Evolutionary conservation across 352 stramenopile genomes (phyloP).

Genomic region (Globisporangium cederbergense): DNA sequence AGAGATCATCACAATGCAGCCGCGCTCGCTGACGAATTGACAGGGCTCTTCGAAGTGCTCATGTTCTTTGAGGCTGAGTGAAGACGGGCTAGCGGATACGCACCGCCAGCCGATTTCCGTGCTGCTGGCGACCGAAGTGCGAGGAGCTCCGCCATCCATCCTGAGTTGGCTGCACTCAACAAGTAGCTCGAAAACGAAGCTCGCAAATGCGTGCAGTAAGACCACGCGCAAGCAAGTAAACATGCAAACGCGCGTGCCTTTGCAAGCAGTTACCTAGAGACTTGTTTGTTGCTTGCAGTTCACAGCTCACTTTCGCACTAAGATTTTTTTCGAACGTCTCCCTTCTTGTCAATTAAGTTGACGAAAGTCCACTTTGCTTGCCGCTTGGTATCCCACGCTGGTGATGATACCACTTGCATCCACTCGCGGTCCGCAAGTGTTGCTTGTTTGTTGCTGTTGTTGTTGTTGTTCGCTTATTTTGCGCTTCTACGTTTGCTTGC

Average conservation of each 20-base stretch:
- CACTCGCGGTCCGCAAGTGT: no score
- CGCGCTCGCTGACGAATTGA: not conserved
- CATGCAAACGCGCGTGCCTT: no score
- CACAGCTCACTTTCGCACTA: no score
- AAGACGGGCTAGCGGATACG: not conserved
- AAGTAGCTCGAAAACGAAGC: not conserved
- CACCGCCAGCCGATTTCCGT: constrained; percentile 5
- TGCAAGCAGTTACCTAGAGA: no score
- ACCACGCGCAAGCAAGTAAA: no score
- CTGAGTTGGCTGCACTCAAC: not conserved
- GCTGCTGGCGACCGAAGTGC: constrained; percentile 11
- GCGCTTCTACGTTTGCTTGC: not conserved
- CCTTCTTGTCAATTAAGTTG: not conserved
- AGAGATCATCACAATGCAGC: not conserved
- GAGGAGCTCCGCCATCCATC: not conserved
- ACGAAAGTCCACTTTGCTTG: no score
- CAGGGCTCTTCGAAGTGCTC: not conserved
- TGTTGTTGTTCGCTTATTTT: no score
- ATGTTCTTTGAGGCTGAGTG: not conserved
- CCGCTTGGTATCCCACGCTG: not conserved
- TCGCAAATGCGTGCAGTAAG: no score
- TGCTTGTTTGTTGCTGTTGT: no score
- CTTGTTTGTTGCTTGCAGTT: no score
- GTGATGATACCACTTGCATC: not conserved
- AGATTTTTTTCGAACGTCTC: no score